Evolutionary conservation across 148 eudicot genomes (phyloP).

Genomic region (Camellia sinensis): DNA sequence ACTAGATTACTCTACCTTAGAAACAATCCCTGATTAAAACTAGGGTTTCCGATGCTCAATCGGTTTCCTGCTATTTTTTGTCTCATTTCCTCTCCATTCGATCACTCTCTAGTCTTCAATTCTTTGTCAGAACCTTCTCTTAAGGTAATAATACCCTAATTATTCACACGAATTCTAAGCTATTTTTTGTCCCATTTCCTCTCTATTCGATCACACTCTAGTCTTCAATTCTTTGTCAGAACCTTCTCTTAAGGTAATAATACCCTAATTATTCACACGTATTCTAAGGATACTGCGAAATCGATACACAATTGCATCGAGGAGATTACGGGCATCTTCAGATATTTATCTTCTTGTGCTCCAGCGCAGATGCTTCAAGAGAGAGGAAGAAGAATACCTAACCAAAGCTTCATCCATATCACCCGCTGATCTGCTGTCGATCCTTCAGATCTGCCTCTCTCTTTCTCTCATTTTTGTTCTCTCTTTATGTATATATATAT

Average conservation of each 20-base stretch:
- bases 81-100: neutral
- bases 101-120: conserved; percentile 25
- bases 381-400: no score
- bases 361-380: conserved; percentile 7
- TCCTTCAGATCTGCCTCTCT: no score
- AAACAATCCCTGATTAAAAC: neutral
- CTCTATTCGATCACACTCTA: neutral
- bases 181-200: neutral
- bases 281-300: conserved; percentile 43
- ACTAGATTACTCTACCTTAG: neutral
- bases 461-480: no score
- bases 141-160: conserved; percentile 38
- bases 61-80: neutral
- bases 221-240: conserved; percentile 59
- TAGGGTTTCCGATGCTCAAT: conserved; percentile 2
- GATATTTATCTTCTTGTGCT: conserved; percentile 50
- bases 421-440: no score
- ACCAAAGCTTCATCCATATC: no score
- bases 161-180: conserved; percentile 26
- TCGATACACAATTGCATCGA: conserved; percentile 39
- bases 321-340: conserved; percentile 36
- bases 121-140: conserved; percentile 56
- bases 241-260: conserved; percentile 28
- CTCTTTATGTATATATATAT: no score
- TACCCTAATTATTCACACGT: conserved; percentile 45